Evolutionary conservation across 352 stramenopile genomes (phyloP).

Genomic region (Phytophthora ohioensis): DNA sequence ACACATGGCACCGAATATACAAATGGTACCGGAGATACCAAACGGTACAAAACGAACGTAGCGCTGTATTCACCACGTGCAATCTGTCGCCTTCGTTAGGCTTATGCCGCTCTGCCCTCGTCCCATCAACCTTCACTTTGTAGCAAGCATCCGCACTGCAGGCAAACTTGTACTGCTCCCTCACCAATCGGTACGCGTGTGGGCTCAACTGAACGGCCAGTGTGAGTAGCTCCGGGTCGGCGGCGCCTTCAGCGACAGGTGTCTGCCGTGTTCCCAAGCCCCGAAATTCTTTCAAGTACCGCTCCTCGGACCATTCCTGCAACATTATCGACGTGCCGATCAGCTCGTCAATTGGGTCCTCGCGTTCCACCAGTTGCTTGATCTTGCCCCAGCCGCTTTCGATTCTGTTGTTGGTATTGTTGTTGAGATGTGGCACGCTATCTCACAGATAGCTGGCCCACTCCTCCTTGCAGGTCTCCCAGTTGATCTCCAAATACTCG

Average conservation of each 20-base stretch:
- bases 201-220: slow-evolving; percentile 13
- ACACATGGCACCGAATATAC: not conserved
- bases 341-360: no score
- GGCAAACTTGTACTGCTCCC: slow-evolving; percentile 17
- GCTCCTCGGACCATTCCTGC: no score
- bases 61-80: not conserved
- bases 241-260: not conserved
- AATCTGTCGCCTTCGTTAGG: not conserved
- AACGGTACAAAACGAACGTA: slow-evolving; percentile 9
- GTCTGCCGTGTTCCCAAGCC: no score
- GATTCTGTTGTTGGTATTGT: no score
- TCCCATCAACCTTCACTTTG: not conserved
- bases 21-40: slow-evolving; percentile 4
- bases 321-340: no score
- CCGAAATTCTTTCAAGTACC: no score
- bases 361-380: no score
- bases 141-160: not conserved
- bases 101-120: not conserved
- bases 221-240: slow-evolving; percentile 10
- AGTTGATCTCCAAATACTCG: no score
- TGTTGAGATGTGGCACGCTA: no score
- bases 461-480: no score
- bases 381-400: no score
- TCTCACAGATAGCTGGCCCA: no score
- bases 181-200: slow-evolving; percentile 12